Base-by-base conservation (phyloP, 1,284 basidiomycete genomes). In the Trichosporon sp. region DNA sequence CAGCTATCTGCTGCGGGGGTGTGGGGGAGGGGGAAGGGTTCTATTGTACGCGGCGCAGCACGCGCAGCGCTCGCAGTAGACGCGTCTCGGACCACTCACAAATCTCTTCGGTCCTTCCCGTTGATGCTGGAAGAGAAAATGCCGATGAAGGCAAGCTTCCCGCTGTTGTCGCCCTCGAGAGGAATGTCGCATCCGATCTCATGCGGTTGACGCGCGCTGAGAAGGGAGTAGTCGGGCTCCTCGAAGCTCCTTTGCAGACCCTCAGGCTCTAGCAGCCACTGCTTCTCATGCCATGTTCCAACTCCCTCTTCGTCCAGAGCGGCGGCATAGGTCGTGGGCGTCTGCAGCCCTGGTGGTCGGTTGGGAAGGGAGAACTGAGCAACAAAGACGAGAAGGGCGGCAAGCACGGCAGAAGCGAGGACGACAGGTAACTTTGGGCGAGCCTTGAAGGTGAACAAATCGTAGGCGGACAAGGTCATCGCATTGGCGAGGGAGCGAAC, bases 131-230 rank as follows among this genome's bases (percentile, higher is more conserved):
- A 35, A n/a, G 59, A 81, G 69, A 85, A 85, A 37, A 85, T 78
- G 2, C 84, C 84, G 43, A 84, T 51, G 65, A 84, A 82, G 4
- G 83, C 73, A 68, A 85, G 74, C 3, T 79, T 77, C 1, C 81
- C 82, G 8, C 70, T 72, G 14, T 79, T 78, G 10, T 74, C 71
- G 8, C 76, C 78, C 38, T 76, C 73, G 11, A 83, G 40, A 8
- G 82, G 78, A 40, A 84, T 76, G 73, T 84, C 80, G 70, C 83
- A 84, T 6, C 83, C 83, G n/a, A 84, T 80, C 72, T 79, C 75
- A 70, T 78, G 78, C 19, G 84, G 84, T 71, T 82, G 83, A 26
- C n/a, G 73, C 10, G 77, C 76, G 48, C 76, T 77, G 65, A 84
- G 70, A 31, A 85, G 72, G 6, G 77, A 78, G 71, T 76, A 85